Conservation (phyloP, 306 rosid genomes). For the Canavalia gladiata region DNA sequence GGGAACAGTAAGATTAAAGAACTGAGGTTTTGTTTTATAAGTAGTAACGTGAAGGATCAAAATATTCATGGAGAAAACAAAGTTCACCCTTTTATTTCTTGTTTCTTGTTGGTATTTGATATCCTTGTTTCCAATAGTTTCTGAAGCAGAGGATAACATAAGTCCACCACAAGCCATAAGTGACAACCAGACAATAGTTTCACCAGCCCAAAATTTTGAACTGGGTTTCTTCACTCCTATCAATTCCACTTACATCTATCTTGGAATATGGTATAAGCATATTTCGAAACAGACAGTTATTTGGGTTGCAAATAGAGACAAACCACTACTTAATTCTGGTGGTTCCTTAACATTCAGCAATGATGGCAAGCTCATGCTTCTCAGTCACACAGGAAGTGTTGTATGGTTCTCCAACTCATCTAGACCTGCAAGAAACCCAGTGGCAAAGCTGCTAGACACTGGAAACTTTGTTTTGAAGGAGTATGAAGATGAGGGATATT, state of each 20-base stretch:
- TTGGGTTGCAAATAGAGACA: conserved; percentile 68
- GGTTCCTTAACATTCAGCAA: conserved; percentile 46
- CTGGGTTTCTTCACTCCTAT: conserved; percentile 58
- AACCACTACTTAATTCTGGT: conserved; percentile 43
- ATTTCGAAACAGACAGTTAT: conserved; percentile 43
- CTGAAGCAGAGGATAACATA: conserved; percentile 48
- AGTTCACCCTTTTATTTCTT: conserved; percentile 40
- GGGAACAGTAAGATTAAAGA: conserved; percentile 1
- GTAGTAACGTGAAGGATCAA: conserved; percentile 42
- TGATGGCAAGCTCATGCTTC: conserved; percentile 55
- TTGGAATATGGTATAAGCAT: conserved; percentile 64
- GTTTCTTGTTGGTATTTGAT: conserved; percentile 38
- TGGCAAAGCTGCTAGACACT: conserved; percentile 51
- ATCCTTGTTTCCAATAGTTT: conserved; percentile 33
- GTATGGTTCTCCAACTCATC: conserved; percentile 56
- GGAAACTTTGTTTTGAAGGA: conserved; percentile 61
- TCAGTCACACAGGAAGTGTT: conserved; percentile 42
- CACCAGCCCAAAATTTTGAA: conserved; percentile 57
- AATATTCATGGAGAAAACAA: conserved; percentile 49
- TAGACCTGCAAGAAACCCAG: conserved; percentile 33
- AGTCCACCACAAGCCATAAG: conserved; percentile 49
- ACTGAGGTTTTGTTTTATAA: conserved; percentile 25
- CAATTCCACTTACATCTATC: conserved; percentile 47
- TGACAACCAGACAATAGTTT: conserved; percentile 54
- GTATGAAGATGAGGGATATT: conserved; percentile 29